These are phyloP conservation scores for Francoa sonchifolia DNA, from an alignment of 441 rosid species.

Conservation along the genomic window DNA sequence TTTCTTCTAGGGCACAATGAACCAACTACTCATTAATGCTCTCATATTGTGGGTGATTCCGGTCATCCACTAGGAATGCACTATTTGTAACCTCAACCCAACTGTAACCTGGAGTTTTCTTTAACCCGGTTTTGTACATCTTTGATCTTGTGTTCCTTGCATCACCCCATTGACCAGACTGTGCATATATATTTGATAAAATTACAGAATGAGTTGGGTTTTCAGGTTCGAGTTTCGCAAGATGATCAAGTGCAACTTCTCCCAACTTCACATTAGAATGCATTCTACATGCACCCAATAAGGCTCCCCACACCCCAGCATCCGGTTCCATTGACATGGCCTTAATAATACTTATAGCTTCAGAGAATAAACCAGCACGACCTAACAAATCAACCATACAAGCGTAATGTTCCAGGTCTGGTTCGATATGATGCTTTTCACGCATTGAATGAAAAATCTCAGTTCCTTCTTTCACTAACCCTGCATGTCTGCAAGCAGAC, in stretches of 20 bases:
- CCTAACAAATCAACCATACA: slow-evolving; percentile 20
- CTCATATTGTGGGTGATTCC: too few relatives aligned
- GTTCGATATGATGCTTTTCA: slow-evolving; percentile 9
- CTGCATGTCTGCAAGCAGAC: slow-evolving; percentile 22
- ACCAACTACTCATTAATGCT: too few relatives aligned
- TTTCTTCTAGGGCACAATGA: too few relatives aligned
- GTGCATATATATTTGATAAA: neutral
- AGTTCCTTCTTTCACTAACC: slow-evolving; percentile 16
- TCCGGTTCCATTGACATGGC: slow-evolving; percentile 12
- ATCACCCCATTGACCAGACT: neutral
- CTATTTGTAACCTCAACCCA: neutral
- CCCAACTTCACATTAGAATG: slow-evolving; percentile 9
- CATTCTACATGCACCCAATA: slow-evolving; percentile 16
- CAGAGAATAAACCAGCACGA: slow-evolving; percentile 13
- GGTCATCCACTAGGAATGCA: too few relatives aligned
- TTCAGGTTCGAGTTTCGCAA: neutral
- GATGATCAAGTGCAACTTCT: slow-evolving; percentile 13
- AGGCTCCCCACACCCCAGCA: slow-evolving; percentile 17
- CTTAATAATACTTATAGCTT: slow-evolving; percentile 9
- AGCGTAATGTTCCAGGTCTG: slow-evolving; percentile 15
- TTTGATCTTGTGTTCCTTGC: neutral
- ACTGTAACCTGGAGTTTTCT: neutral
- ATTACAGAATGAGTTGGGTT: neutral
- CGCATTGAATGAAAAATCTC: slow-evolving; percentile 11
- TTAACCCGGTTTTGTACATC: neutral